A percentile compares a stretch with the other conserved stretches of the same genome.
These are phyloP conservation scores for Colletotrichum spaethianum DNA, from an alignment of 2,329 filamentous ascomycete genomes.

Conservation along the genomic window DNA sequence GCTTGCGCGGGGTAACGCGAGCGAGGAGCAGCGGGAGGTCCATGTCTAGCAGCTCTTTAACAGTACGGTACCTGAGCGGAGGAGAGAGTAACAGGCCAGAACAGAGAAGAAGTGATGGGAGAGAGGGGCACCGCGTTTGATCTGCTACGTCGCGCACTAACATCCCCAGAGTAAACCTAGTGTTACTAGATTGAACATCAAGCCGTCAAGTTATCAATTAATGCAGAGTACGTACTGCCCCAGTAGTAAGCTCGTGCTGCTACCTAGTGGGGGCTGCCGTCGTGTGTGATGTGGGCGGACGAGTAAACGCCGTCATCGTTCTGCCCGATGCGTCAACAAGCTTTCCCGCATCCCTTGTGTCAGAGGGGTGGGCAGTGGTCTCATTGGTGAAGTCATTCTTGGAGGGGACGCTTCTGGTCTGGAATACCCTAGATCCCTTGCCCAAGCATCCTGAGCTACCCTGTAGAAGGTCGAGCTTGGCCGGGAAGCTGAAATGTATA, in stretches of 20 bases:
- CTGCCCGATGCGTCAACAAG: slow-evolving; percentile 36
- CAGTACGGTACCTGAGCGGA: neutral
- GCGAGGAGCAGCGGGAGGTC: slow-evolving; percentile 19
- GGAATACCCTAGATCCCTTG: slow-evolving; percentile 13
- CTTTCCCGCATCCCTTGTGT: slow-evolving; percentile 42
- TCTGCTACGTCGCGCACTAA: neutral
- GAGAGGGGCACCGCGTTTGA: neutral
- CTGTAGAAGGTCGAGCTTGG: slow-evolving; percentile 18
- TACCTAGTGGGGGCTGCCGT: neutral
- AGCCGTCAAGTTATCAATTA: neutral
- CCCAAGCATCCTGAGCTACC: neutral
- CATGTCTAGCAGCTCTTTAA: neutral
- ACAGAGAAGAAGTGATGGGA: neutral
- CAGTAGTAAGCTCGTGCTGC: neutral
- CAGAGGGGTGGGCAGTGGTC: slow-evolving; percentile 36
- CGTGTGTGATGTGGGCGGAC: slow-evolving; percentile 8
- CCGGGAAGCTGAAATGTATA: slow-evolving; percentile 22
- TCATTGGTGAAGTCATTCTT: slow-evolving; percentile 43
- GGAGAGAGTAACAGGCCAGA: neutral
- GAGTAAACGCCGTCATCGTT: slow-evolving; percentile 38
- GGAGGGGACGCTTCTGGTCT: slow-evolving; percentile 6
- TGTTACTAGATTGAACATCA: neutral
- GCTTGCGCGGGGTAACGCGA: slow-evolving; percentile 34
- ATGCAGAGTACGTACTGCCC: slow-evolving; percentile 1
- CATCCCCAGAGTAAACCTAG: neutral